Evolutionary conservation across 2,329 filamentous ascomycete genomes (phyloP), one percentile per base, ranked within the genome.

Genomic region (Paecilomyces fulvus): DNA sequence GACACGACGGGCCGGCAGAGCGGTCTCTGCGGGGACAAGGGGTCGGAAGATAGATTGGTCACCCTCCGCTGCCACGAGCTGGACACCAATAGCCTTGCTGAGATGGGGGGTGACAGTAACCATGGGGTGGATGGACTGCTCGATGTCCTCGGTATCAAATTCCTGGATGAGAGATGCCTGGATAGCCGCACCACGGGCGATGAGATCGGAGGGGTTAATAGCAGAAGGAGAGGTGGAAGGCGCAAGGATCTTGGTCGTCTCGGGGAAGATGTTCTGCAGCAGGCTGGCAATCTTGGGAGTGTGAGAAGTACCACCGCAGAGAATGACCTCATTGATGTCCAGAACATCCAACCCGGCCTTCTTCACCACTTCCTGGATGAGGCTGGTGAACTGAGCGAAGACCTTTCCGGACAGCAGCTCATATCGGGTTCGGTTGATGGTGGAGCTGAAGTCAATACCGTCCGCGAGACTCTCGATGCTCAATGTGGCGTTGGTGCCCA

Each of bases 41-140:
- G 90, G 86, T 51, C 85, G 84, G 78, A 97, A 96, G 58, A 83
- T 80, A 49, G 76, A 75, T 52, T 80, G 80, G 52, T 85, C 67
- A 50, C 59, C 79, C 46, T 77, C 80, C 12, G 79, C 78, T 10
- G 65, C 64, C 57, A 83, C 77, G 64, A 86, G 83, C 61, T 95
- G 81, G 54, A 97, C 88, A 71, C 94, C 94, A 61, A 99, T 89
- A 60, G 92, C 89, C 70, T 92, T 88, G 65, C 84, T 81, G 61
- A 95, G 86, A 78, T 99, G 94, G 66, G 91, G 90, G 54, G 95
- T 91, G 14, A 92, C 92, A 31, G 92, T 96, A 61, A 99, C 91
- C 70, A 91, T 90, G 54, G 94, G 87, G 79, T 99, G 92, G 51
- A 91, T 95, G 60, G 90, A 95, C 80, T 96, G 92, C 72, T 95